A percentile compares a stretch with the other conserved stretches of the same genome.
phyloP scores from a whole-genome alignment of 208 protist species.

The Trypanosoma congolense region DNA sequence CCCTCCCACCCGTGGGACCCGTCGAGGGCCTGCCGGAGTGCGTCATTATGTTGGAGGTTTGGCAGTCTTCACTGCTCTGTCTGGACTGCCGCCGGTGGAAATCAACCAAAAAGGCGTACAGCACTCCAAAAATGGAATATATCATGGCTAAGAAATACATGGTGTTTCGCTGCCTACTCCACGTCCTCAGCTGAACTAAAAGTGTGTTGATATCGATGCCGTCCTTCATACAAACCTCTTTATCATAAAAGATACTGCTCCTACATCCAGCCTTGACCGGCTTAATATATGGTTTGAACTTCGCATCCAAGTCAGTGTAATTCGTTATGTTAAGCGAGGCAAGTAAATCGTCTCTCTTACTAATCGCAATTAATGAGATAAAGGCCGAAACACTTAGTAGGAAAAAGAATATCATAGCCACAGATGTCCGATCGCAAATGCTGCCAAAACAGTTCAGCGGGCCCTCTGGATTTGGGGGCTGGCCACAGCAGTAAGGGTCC shows the following conservation, averaged over 20 bases:
- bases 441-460: constrained; percentile 40
- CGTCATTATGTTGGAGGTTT: neutral
- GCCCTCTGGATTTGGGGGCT: constrained; percentile 20
- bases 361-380: constrained; percentile 33
- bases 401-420: constrained; percentile 46
- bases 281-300: constrained; percentile 33
- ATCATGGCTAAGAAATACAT: constrained; percentile 73
- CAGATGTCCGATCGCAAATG: constrained; percentile 68
- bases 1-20: neutral
- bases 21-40: too few relatives aligned
- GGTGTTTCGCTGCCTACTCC: constrained; percentile 53
- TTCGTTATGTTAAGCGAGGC: constrained; percentile 31
- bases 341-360: constrained; percentile 53
- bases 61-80: constrained; percentile 9
- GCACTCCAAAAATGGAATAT: constrained; percentile 44
- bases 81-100: constrained; percentile 27
- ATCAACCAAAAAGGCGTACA: constrained; percentile 54
- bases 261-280: constrained; percentile 14
- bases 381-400: constrained; percentile 51
- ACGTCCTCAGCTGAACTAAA: constrained; percentile 54
- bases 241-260: constrained; percentile 18
- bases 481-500: constrained; percentile 57
- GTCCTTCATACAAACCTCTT: constrained; percentile 53
- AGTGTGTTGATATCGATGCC: constrained; percentile 59
- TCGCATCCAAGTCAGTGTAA: constrained; percentile 29